A percentile compares a stretch with the other conserved stretches of the same genome.
Conservation (phyloP, 2,329 filamentous ascomycete species). For the Monascus ruber region DNA sequence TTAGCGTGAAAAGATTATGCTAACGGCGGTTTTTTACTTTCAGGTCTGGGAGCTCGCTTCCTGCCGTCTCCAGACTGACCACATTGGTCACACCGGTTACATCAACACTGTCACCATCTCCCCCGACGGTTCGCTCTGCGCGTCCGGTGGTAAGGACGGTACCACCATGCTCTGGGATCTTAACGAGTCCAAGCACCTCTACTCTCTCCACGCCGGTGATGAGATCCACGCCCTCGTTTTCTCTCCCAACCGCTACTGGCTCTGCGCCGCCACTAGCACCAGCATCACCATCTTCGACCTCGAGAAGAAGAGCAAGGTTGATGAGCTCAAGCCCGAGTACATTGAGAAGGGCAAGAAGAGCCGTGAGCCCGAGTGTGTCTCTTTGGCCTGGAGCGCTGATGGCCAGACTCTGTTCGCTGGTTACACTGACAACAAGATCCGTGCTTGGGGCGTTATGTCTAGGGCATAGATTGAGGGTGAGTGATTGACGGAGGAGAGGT, state of each 20-base stretch:
- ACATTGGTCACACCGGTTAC: conserved; percentile 99
- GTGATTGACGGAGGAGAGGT: conserved; percentile 6
- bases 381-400: conserved; percentile 93
- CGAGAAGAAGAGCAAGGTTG: conserved; percentile 99
- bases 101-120: conserved; percentile 99
- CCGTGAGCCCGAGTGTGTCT: conserved; percentile 96
- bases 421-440: conserved; percentile 99
- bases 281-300: conserved; percentile 99
- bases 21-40: conserved; percentile 9
- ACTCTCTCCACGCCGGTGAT: conserved; percentile 98
- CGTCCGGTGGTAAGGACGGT: conserved; percentile 98
- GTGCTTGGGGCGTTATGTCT: conserved; percentile 96
- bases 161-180: conserved; percentile 99
- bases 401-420: conserved; percentile 98
- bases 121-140: conserved; percentile 96
- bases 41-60: conserved; percentile 99
- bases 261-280: conserved; percentile 92
- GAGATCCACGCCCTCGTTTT: conserved; percentile 99
- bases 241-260: conserved; percentile 99
- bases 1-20: conserved; percentile 4
- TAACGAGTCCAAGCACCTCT: conserved; percentile 99
- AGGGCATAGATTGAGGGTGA: conserved; percentile 51
- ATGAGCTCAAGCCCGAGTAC: conserved; percentile 99
- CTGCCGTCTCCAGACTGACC: conserved; percentile 99
- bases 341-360: conserved; percentile 95